Base-by-base conservation (phyloP, 208 protist genomes). In the Strigomonas culicis region DNA sequence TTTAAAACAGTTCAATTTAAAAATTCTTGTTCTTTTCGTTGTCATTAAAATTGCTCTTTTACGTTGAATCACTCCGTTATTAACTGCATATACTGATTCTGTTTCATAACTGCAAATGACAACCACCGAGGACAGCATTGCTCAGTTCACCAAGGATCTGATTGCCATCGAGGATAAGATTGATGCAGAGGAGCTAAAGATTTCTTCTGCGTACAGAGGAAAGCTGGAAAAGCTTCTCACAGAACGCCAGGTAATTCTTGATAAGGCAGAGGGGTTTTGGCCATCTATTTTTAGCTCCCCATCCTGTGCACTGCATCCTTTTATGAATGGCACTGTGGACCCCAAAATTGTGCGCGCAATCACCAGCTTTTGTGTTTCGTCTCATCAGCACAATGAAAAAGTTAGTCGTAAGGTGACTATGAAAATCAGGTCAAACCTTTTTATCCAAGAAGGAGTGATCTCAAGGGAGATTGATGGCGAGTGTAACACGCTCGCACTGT, bases 251-350 rank as follows among this genome's bases (percentile, higher is more conserved):
- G 68, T 59, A 10, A 22, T 67, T 41, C 66, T 95, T 3, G 73
- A 73, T 31, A 55, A 55, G 19, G 62, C 88, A 22, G 58, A 69
- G 2, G 72, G 77, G 39, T 94, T 90, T 43, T 95, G 89, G 86
- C 75, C 74, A 21, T 68, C 70, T 25, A 76, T 86, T 1, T 70
- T 95, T 0, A 63, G 52, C 13, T 72, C 73, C 0, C 51, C 73
- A 3, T 62, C 74, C 27, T 75, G 77, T 8, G 79, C 85, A 19
- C 58, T 92, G 39, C 62, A 59, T 4, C 28, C 21, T 8, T 55
- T 90, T 17, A 39, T 93, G 46, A 91, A 92, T 72, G 77, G 76
- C 36, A 92, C 86, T 0, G 82, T 88, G 41, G 89, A 95, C 49
- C 83, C 85, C 0, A 92, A 91, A 63, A 70, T 95, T 67, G 30